Conservation (phyloP, 139 green algal genomes). For the Desmodesmus armatus region DNA sequence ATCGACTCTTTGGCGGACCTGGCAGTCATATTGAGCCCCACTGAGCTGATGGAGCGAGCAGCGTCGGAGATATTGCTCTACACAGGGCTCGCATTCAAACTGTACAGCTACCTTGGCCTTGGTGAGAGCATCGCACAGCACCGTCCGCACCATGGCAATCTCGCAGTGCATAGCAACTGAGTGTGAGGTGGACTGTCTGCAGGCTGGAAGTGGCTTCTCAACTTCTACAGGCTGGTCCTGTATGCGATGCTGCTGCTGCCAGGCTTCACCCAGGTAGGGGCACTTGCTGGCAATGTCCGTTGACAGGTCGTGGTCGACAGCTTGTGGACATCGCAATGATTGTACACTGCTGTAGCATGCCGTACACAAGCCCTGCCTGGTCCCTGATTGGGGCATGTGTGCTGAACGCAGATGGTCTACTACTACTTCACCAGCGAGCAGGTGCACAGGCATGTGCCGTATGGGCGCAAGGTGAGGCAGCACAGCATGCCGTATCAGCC, state of each 20-base stretch:
- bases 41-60: constrained; percentile 14
- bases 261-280: constrained; percentile 68
- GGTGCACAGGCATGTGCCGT: constrained; percentile 77
- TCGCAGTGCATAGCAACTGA: not conserved
- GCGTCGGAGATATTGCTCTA: no score
- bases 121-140: constrained; percentile 48
- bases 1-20: constrained; percentile 52
- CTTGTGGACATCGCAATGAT: not conserved
- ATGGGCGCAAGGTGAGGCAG: constrained; percentile 69
- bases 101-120: constrained; percentile 62
- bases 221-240: constrained; percentile 58
- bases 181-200: not conserved
- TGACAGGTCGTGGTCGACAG: not conserved
- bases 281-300: not conserved
- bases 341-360: not conserved
- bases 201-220: constrained; percentile 65
- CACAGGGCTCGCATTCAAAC: constrained; percentile 49
- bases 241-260: constrained; percentile 69
- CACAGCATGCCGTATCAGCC: not conserved
- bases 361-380: not conserved
- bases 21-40: not conserved
- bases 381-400: not conserved
- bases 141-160: not conserved
- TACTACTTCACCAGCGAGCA: constrained; percentile 87
- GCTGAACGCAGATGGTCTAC: constrained; percentile 64